These are phyloP conservation scores for Aaosphaeria pasadenensis DNA, from an alignment of 2,329 filamentous ascomycete species.

Conservation along the genomic window DNA sequence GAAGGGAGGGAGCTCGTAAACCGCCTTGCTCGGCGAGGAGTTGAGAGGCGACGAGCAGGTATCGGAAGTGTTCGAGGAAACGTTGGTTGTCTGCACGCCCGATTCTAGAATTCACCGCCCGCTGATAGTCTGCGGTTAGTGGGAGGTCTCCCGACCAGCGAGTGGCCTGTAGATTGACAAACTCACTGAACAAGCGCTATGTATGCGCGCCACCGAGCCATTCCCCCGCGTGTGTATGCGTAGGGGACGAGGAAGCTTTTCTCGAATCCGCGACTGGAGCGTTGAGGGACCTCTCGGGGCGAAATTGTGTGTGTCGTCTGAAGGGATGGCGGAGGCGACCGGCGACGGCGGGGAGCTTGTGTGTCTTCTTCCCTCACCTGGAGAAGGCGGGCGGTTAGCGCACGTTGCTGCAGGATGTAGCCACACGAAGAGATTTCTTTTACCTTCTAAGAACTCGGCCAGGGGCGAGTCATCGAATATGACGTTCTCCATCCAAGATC, in stretches of 20 bases:
- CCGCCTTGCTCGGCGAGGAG: slow-evolving; percentile 65
- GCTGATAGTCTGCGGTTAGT: slow-evolving; percentile 43
- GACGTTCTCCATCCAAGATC: slow-evolving; percentile 72
- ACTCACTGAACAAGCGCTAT: slow-evolving; percentile 38
- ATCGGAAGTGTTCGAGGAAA: slow-evolving; percentile 90
- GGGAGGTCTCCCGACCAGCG: background rate
- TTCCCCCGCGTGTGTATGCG: slow-evolving; percentile 32
- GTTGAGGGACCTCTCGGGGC: slow-evolving; percentile 50
- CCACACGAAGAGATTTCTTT: slow-evolving; percentile 18
- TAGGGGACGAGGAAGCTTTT: slow-evolving; percentile 49
- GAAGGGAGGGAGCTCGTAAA: slow-evolving; percentile 30
- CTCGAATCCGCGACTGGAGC: slow-evolving; percentile 48
- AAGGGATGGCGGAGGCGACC: slow-evolving; percentile 11
- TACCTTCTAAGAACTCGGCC: slow-evolving; percentile 87
- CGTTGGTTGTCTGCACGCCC: slow-evolving; percentile 75
- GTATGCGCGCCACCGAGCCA: slow-evolving; percentile 37
- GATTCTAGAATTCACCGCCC: slow-evolving; percentile 68
- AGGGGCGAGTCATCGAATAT: slow-evolving; percentile 84
- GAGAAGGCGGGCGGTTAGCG: slow-evolving; percentile 16
- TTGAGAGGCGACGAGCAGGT: slow-evolving; percentile 88
- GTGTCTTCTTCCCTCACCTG: slow-evolving; percentile 33
- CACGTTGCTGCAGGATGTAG: slow-evolving; percentile 6
- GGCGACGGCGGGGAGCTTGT: slow-evolving; percentile 20
- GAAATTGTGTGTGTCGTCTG: slow-evolving; percentile 37
- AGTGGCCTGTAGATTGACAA: background rate